phyloP scores from a whole-genome alignment of 176 grass and related monocot genomes.

The Otatea glauca region DNA sequence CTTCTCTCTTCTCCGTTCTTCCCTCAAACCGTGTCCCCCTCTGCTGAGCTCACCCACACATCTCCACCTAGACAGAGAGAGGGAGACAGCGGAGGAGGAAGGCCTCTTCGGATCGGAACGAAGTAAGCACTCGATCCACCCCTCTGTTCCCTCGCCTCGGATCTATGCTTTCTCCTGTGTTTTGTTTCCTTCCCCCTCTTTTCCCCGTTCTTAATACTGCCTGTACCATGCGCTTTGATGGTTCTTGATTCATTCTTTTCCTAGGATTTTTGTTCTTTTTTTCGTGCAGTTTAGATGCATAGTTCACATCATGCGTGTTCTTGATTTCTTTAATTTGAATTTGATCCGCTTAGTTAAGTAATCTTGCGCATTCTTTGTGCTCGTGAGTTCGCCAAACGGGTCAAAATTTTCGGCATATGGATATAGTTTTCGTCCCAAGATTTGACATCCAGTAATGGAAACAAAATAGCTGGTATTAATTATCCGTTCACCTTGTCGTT shows the following conservation, averaged over 20 bases:
- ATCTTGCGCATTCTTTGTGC: background rate
- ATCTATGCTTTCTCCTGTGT: background rate
- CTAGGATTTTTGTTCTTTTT: background rate
- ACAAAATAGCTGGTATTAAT: background rate
- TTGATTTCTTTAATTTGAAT: background rate
- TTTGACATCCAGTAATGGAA: background rate
- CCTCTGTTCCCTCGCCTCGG: background rate
- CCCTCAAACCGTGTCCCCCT: background rate
- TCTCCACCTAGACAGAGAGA: background rate
- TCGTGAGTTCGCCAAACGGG: background rate
- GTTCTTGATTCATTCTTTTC: background rate
- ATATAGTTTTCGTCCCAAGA: background rate
- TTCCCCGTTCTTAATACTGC: background rate
- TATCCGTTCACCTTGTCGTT: background rate
- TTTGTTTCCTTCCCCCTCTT: background rate
- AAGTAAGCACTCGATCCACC: background rate
- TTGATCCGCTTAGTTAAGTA: background rate
- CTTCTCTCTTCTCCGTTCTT: background rate
- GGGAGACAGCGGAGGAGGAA: background rate
- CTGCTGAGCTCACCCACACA: background rate
- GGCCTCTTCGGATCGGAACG: background rate
- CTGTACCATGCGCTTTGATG: background rate
- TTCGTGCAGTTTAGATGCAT: background rate
- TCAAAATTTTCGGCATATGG: background rate
- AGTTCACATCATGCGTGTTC: background rate